phyloP scores from a whole-genome alignment of 257 asterid genomes.

The Nicotiana attenuata region DNA sequence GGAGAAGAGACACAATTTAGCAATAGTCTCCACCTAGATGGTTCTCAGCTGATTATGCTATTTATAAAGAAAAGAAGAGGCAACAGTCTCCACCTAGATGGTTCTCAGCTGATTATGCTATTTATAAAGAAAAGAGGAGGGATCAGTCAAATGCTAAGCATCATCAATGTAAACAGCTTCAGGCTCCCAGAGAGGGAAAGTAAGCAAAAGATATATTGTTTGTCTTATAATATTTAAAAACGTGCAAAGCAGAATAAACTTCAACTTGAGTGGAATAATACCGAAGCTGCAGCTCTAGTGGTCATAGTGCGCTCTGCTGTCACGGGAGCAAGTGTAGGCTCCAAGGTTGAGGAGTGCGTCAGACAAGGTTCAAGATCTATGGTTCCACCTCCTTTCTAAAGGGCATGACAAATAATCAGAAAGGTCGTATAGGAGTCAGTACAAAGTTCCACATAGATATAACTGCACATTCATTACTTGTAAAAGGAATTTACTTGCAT shows the following conservation, averaged over 20 bases:
- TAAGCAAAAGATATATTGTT: neutral
- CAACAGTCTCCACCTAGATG: neutral
- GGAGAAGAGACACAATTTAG: neutral
- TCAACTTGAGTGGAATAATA: slow-evolving; percentile 22
- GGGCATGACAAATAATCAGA: slow-evolving; percentile 12
- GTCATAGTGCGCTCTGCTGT: slow-evolving; percentile 98
- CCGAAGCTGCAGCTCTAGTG: slow-evolving; percentile 98
- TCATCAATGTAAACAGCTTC: neutral
- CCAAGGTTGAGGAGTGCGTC: slow-evolving; percentile 89
- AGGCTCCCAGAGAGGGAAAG: neutral
- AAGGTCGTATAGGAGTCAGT: neutral
- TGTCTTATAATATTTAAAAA: neutral
- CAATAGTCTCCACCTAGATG: neutral
- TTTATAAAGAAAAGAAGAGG: neutral
- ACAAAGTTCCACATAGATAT: neutral
- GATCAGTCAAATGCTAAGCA: neutral
- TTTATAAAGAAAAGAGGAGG: neutral
- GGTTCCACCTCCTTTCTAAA: slow-evolving; percentile 85
- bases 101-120: slow-evolving; percentile 3
- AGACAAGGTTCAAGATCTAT: slow-evolving; percentile 92
- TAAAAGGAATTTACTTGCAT: slow-evolving; percentile 7
- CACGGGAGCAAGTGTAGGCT: slow-evolving; percentile 98
- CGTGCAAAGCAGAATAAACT: neutral
- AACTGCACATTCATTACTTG: slow-evolving; percentile 4
- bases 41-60: slow-evolving; percentile 4